These are phyloP conservation scores for Termitomyces sp. DNA, from an alignment of 768 basidiomycete species.

Conservation along the genomic window DNA sequence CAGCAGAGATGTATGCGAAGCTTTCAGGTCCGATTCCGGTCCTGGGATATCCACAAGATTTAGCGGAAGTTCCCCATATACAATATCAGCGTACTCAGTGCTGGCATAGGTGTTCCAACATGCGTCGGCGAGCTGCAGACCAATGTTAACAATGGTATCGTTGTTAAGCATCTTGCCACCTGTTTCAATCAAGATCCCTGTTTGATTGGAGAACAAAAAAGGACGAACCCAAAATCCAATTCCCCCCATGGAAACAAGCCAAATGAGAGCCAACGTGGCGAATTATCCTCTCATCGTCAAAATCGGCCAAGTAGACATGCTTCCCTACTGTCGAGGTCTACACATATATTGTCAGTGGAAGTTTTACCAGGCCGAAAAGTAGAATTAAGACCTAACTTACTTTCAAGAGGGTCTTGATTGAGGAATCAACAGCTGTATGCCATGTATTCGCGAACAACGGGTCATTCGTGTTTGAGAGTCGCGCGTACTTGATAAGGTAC, in stretches of 20 bases:
- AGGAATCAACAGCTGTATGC: constrained; percentile 69
- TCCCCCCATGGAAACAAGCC: constrained; percentile 73
- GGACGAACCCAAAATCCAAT: constrained; percentile 64
- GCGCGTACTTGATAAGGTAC: constrained; percentile 71
- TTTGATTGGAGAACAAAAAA: not conserved
- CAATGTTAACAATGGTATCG: constrained; percentile 61
- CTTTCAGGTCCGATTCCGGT: constrained; percentile 76
- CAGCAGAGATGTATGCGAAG: constrained; percentile 60
- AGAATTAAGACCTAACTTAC: constrained; percentile 26
- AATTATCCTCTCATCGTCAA: constrained; percentile 40
- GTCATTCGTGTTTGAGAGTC: constrained; percentile 64
- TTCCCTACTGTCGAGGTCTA: constrained; percentile 66
- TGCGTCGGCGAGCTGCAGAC: constrained; percentile 58
- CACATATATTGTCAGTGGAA: too few relatives aligned
- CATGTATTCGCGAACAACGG: constrained; percentile 63
- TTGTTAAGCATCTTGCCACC: constrained; percentile 71
- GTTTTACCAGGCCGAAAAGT: too few relatives aligned
- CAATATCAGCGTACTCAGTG: constrained; percentile 35
- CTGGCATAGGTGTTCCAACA: constrained; percentile 83
- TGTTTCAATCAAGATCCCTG: constrained; percentile 15
- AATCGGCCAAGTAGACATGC: constrained; percentile 64
- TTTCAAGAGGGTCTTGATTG: constrained; percentile 54
- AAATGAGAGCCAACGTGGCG: constrained; percentile 69
- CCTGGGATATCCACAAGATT: constrained; percentile 26
- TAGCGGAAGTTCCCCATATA: constrained; percentile 26